Evolutionary conservation across 495 filamentous ascomycete genomes (phyloP).

Genomic region (Glutinoglossum americanum): DNA sequence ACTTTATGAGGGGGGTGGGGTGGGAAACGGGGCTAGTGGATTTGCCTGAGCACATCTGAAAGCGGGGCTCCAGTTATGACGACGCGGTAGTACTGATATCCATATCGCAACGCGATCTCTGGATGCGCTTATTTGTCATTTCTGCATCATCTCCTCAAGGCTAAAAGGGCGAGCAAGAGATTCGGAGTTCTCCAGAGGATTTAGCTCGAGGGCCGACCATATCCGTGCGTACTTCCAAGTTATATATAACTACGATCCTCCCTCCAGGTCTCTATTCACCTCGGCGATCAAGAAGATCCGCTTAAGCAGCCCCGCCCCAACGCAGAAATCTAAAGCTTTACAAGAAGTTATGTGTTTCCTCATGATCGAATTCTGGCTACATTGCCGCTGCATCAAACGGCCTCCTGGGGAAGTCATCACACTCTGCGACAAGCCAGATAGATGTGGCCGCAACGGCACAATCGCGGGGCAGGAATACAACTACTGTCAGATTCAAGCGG

Average conservation of each 20-base stretch:
- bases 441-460: neutral
- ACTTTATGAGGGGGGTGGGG: neutral
- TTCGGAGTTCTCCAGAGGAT: neutral
- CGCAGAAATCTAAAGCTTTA: neutral
- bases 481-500: neutral
- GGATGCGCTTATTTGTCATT: neutral
- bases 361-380: neutral
- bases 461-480: neutral
- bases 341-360: neutral
- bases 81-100: neutral
- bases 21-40: neutral
- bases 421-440: neutral
- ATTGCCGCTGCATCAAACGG: neutral
- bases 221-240: neutral
- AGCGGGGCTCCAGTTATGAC: neutral
- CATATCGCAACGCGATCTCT: neutral
- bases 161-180: neutral
- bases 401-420: neutral
- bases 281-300: neutral
- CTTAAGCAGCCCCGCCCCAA: neutral
- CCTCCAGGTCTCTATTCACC: neutral
- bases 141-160: neutral
- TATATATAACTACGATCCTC: neutral
- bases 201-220: neutral
- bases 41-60: neutral